Evolutionary conservation across 1,139 yeast species (phyloP), one percentile per base, ranked within the genome.

Genomic region (Kurtzmaniella quercitrusa): DNA sequence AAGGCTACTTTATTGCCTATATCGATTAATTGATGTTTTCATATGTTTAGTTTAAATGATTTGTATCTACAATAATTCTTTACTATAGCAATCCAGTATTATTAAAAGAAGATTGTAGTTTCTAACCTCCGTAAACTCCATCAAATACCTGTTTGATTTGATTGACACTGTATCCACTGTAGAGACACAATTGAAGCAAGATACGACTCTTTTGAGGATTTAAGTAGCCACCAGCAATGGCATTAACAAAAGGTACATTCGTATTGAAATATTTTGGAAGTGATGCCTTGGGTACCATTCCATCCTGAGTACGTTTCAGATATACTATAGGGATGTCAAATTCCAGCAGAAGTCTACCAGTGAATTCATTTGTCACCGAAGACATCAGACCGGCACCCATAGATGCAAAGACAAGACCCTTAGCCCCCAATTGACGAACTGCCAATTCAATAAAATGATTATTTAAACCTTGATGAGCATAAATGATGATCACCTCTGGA

Each of bases 321-420:
- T 79, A 82, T 2, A 82, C 69, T 2, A 82, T 69, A 1, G 88
- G 88, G 33, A 79, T 64, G 15, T 62, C 52, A 38, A 66, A 54
- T 22, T 60, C 53, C 14, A 57, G 48, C 17, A 52, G 39, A 23
- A 71, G 53, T 36, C 63, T 60, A 38, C 63, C 57, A 38, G 75
- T 47, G 15, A 61, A 62, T 38, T 68, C 64, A 50, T 78, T 79
- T 2, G 84, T 77, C 14, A 55, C 59, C 12, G 72, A 76, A 21
- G 80, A 69, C 63, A 82, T 61, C 2, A 85, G 78, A 0, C 88
- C 88, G 0, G 88, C 86, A 32, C 88, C 88, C 76, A 82, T 77
- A 3, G 86, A 79, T 0, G 88, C 88, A 39, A 82, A 63, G 1
- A 82, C 79, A 18, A 82, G 56, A 2, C 88, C 88, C 46, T 68